Conservation (phyloP, 495 filamentous ascomycete species). For the Penicillium paxilli region DNA sequence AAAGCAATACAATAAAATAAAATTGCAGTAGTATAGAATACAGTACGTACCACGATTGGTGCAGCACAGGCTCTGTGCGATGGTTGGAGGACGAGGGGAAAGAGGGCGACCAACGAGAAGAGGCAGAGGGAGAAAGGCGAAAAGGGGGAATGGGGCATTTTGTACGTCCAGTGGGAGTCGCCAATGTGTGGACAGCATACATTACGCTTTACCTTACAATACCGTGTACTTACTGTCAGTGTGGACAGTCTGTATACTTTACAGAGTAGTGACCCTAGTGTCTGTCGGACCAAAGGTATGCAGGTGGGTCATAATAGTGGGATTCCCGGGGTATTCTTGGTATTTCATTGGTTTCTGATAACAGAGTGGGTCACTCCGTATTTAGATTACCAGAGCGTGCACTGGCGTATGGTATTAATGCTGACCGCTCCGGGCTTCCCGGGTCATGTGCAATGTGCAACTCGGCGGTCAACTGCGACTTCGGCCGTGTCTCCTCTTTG, state of each 20-base stretch:
- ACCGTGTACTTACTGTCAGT: neutral
- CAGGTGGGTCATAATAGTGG: too few species aligned
- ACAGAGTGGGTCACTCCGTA: too few species aligned
- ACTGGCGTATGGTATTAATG: neutral
- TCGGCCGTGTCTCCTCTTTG: too few species aligned
- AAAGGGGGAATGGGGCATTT: constrained; percentile 50
- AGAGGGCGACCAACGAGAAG: constrained; percentile 49
- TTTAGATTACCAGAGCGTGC: too few species aligned
- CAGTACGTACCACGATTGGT: neutral
- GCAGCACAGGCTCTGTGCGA: constrained; percentile 31
- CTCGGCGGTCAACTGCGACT: neutral
- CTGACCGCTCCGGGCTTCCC: constrained; percentile 11
- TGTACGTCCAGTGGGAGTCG: constrained; percentile 33
- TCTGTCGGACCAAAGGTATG: too few species aligned
- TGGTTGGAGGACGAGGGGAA: constrained; percentile 32
- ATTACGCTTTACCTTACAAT: too few species aligned
- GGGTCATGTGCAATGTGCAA: constrained; percentile 7
- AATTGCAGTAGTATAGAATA: neutral
- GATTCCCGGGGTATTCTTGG: too few species aligned
- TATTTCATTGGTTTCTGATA: too few species aligned
- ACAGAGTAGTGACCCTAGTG: too few species aligned
- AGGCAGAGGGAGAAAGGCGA: constrained; percentile 43
- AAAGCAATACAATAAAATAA: neutral
- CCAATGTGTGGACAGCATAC: too few species aligned
- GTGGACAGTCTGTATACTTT: too few species aligned